phyloP scores from a whole-genome alignment of 495 filamentous ascomycete genomes.

The Annulohypoxylon stygium region DNA sequence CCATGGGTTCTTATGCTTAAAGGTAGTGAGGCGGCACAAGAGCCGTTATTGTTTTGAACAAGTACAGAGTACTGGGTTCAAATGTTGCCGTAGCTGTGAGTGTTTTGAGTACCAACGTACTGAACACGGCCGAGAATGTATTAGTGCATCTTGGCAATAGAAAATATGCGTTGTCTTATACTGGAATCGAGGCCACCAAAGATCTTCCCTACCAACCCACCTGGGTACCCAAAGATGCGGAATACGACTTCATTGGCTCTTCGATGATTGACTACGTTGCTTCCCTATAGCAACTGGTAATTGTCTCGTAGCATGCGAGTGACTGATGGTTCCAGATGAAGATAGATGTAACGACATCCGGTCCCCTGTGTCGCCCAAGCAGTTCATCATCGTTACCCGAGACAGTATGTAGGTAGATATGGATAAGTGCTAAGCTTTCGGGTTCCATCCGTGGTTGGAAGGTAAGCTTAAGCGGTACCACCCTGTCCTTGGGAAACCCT shows the following conservation, averaged over 20 bases:
- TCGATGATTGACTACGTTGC: background rate
- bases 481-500: background rate
- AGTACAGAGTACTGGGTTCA: background rate
- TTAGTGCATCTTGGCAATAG: constrained; percentile 6
- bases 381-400: constrained; percentile 24
- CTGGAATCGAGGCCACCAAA: background rate
- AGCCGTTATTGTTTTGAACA: background rate
- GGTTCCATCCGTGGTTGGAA: constrained; percentile 4
- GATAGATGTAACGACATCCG: background rate
- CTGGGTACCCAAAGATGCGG: background rate
- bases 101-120: constrained; percentile 5
- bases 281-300: background rate
- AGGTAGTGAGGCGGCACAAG: constrained; percentile 3
- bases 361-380: background rate
- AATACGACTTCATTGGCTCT: constrained; percentile 1
- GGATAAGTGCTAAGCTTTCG: constrained; percentile 8
- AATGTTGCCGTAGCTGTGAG: background rate
- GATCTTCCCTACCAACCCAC: constrained; percentile 1
- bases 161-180: constrained; percentile 40
- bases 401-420: constrained; percentile 14
- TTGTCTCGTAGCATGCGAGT: background rate
- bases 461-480: constrained; percentile 13
- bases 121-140: background rate
- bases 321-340: background rate
- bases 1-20: background rate